These are phyloP conservation scores for Filobasidium floriforme DNA, from an alignment of 768 basidiomycete species.

Conservation along the genomic window DNA sequence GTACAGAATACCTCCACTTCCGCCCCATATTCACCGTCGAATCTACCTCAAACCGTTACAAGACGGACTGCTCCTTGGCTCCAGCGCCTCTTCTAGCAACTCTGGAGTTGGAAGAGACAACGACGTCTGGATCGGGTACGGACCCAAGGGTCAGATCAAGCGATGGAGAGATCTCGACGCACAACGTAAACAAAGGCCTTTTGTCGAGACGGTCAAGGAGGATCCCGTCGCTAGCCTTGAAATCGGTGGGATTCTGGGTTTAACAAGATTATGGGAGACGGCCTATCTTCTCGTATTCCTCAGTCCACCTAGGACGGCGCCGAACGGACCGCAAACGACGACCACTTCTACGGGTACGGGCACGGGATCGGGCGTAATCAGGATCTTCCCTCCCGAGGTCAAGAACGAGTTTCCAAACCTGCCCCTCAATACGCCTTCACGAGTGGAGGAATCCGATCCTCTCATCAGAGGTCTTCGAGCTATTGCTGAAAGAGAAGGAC, in stretches of 20 bases:
- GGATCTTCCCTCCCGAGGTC: slow-evolving; percentile 27
- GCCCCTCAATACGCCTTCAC: slow-evolving; percentile 13
- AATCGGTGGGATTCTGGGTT: slow-evolving; percentile 38
- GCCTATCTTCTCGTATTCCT: slow-evolving; percentile 39
- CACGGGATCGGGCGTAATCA: slow-evolving; percentile 14
- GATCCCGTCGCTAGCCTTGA: slow-evolving; percentile 15
- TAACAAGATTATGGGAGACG: slow-evolving; percentile 40
- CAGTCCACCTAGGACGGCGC: slow-evolving; percentile 11
- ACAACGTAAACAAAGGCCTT: neutral
- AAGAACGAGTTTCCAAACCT: slow-evolving; percentile 18
- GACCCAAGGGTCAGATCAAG: slow-evolving; percentile 31
- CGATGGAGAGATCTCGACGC: neutral
- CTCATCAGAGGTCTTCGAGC: slow-evolving; percentile 11
- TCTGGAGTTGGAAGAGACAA: slow-evolving; percentile 7
- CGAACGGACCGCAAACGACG: neutral
- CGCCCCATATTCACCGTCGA: slow-evolving; percentile 36
- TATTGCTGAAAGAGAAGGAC: slow-evolving; percentile 19
- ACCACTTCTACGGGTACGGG: neutral
- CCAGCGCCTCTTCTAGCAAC: slow-evolving; percentile 1
- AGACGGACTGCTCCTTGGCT: slow-evolving; percentile 31
- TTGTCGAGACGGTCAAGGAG: slow-evolving; percentile 10
- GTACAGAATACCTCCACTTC: slow-evolving; percentile 37
- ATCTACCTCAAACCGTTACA: slow-evolving; percentile 23
- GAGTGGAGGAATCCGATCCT: slow-evolving; percentile 11
- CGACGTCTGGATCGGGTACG: slow-evolving; percentile 33